Percentiles rank a stretch among this genome's conserved stretches.
Evolutionary conservation across 495 filamentous ascomycete genomes (phyloP).

Genomic region (Hypoxylon rickii): DNA sequence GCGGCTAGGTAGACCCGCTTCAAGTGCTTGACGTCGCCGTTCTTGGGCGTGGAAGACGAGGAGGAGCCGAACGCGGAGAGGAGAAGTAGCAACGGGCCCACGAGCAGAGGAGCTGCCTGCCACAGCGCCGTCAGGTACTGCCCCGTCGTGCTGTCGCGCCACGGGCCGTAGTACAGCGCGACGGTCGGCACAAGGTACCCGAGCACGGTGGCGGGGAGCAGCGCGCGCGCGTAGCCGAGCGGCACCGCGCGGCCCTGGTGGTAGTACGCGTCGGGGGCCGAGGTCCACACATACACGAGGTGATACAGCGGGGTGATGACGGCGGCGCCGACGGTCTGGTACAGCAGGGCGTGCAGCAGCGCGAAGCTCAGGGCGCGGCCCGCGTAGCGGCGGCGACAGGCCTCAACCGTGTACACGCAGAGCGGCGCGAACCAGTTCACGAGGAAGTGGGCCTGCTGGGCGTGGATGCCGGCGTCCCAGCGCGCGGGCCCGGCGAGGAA

Average conservation of each 20-base stretch:
- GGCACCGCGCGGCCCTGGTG: slow-evolving; percentile 38
- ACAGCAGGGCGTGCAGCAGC: slow-evolving; percentile 35
- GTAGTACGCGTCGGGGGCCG: slow-evolving; percentile 29
- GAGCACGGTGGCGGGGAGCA: slow-evolving; percentile 41
- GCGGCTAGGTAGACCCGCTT: slow-evolving; percentile 31
- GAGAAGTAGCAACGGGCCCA: slow-evolving; percentile 29
- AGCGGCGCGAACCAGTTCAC: slow-evolving; percentile 35
- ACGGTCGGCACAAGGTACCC: slow-evolving; percentile 42
- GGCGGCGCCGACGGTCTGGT: slow-evolving; percentile 42
- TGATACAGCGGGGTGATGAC: slow-evolving; percentile 47
- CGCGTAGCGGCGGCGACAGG: slow-evolving; percentile 32
- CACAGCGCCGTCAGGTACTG: slow-evolving; percentile 42
- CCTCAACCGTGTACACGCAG: slow-evolving; percentile 40
- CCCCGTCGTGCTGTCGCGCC: slow-evolving; percentile 21
- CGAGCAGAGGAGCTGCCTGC: slow-evolving; percentile 44
- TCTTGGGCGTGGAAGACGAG: not conserved
- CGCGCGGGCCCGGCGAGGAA: slow-evolving; percentile 28
- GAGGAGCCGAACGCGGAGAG: slow-evolving; percentile 10
- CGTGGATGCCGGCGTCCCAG: slow-evolving; percentile 22
- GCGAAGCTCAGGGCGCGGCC: slow-evolving; percentile 33
- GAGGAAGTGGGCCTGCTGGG: slow-evolving; percentile 35
- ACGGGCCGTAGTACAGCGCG: slow-evolving; percentile 39
- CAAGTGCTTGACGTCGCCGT: slow-evolving; percentile 32
- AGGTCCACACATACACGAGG: slow-evolving; percentile 36
- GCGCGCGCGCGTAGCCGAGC: slow-evolving; percentile 31